Percentiles rank a stretch among this genome's conserved stretches.
Conservation (phyloP, 2,329 filamentous ascomycete genomes). For the Berkeleyomyces rouxiae region DNA sequence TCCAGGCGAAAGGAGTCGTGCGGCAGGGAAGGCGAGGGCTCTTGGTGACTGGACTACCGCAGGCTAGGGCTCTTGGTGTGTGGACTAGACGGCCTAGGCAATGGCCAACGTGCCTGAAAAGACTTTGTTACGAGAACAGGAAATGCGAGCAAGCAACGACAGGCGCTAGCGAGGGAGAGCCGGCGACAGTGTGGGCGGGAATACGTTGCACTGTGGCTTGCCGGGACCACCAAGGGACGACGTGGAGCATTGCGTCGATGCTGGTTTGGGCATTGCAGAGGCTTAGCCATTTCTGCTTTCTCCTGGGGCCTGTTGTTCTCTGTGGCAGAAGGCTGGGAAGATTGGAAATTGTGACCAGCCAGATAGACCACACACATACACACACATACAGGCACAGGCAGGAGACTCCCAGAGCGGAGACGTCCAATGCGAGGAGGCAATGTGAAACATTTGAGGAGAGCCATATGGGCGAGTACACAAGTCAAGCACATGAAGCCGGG, state of each 20-base stretch:
- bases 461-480: not conserved
- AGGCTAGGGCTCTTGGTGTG: not conserved
- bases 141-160: not conserved
- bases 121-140: not conserved
- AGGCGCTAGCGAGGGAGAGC: not conserved
- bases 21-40: not conserved
- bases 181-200: not conserved
- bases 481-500: not conserved
- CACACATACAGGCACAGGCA: not conserved
- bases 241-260: not conserved
- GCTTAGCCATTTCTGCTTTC: not conserved
- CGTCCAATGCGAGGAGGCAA: not conserved
- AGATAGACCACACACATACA: not conserved
- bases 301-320: not conserved
- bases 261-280: not conserved
- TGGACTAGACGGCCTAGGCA: not conserved
- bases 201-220: not conserved
- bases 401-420: not conserved
- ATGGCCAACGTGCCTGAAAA: not conserved
- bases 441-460: not conserved
- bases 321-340: not conserved
- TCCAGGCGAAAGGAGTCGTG: not conserved
- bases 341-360: not conserved
- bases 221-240: not conserved
- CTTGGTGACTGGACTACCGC: not conserved